Percentiles rank a stretch among this genome's conserved stretches.
phyloP scores from a whole-genome alignment of 257 asterid species.

The Plectranthus barbatus region DNA sequence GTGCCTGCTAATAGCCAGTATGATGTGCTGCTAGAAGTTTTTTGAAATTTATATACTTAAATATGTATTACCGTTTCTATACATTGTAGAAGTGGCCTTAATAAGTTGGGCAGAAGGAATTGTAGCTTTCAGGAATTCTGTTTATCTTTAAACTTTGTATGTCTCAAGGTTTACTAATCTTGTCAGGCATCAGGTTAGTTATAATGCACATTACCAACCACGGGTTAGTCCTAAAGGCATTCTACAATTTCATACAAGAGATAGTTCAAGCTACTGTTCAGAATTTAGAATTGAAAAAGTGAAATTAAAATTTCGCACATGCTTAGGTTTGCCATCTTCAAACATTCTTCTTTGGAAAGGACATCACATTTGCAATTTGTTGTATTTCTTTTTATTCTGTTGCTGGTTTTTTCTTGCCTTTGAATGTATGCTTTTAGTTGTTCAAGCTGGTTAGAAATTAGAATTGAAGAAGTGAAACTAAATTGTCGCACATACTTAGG shows the following conservation, averaged over 20 bases:
- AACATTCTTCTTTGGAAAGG: neutral
- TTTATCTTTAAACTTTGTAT: neutral
- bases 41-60: neutral
- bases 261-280: neutral
- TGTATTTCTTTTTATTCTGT: neutral
- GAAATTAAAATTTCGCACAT: too few species aligned
- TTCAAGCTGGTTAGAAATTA: too few species aligned
- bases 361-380: neutral
- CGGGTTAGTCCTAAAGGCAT: neutral
- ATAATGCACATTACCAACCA: neutral
- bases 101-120: neutral
- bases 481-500: too few species aligned
- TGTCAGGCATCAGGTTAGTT: neutral
- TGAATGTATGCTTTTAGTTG: neutral
- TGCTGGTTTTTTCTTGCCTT: neutral
- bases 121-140: neutral
- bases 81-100: too few species aligned
- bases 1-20: neutral
- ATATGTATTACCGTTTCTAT: neutral
- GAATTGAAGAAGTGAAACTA: too few species aligned
- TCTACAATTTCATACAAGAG: neutral
- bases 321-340: neutral
- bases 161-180: neutral
- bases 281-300: neutral
- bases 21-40: neutral